Evolutionary conservation across 176 grass and related monocot genomes (phyloP), one percentile per base, ranked within the genome.

Genomic region (Carex littledalei): DNA sequence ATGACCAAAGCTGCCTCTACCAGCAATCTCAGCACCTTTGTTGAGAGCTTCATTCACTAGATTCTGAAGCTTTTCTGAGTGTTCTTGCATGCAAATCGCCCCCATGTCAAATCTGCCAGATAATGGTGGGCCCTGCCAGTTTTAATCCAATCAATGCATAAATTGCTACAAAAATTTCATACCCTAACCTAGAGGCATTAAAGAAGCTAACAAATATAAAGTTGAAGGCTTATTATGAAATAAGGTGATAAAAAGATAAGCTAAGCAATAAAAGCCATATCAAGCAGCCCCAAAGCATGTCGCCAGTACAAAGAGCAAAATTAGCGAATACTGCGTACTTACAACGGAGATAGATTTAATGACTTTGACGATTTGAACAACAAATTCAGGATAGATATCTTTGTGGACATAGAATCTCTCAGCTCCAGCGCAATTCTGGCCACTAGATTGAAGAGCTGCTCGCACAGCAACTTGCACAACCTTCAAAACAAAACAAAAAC

Each of bases 381-480:
- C 93, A 90, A 98, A 98, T 80, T 66, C 26, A 60, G 88, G 9
- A 89, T 94, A 94, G 11, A 98, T 95, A 62, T 94, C 91, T 84
- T 88, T 90, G 84, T 98, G 95, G 17, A 98, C 89, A 90, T 98
- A 98, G 86, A 98, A 98, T 90, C 95, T 93, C 91, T 98, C 95
- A 86, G 95, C 95, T 11, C 93, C 95, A 87, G 95, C 93, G 74
- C 95, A 98, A 59, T 98, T 98, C 61, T 98, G 95, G 43, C 95
- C 95, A 84, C 95, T 95, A 52, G 95, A 98, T 89, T 98, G 96
- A 59, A 98, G 88, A 72, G 93, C 81, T 79, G 91, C 96, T 89
- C 96, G 93, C 6, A 94, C 86, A n/a, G 93, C 96, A 94, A 95
- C 87, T 98, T 95, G 96, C 83, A 94, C 93, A 86, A 98, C 96